Conservation (phyloP, 352 stramenopile genomes). For the Phytophthora hybrid region DNA sequence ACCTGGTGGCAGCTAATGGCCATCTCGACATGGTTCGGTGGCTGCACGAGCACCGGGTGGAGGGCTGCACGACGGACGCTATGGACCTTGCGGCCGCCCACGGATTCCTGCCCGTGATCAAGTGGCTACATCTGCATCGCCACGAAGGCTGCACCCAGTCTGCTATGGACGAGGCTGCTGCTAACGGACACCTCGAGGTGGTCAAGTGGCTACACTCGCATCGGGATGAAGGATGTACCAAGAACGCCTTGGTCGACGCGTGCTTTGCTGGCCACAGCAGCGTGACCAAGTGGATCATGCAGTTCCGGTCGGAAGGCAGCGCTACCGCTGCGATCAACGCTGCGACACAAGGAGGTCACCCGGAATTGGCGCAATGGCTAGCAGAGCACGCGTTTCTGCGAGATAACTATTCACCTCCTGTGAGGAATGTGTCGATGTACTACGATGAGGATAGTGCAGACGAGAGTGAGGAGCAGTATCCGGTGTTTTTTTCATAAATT, state of each 20-base stretch:
- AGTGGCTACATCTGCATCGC: slow-evolving; percentile 46
- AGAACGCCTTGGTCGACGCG: slow-evolving; percentile 51
- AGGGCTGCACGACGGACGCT: slow-evolving; percentile 46
- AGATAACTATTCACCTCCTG: no score
- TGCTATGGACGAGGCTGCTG: slow-evolving; percentile 31
- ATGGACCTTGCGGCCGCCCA: slow-evolving; percentile 47
- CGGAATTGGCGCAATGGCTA: no score
- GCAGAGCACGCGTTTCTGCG: no score
- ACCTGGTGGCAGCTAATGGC: slow-evolving; percentile 38
- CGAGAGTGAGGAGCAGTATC: no score
- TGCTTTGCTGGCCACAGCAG: slow-evolving; percentile 44
- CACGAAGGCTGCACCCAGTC: slow-evolving; percentile 36
- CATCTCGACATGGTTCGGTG: slow-evolving; percentile 45
- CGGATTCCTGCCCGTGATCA: slow-evolving; percentile 38
- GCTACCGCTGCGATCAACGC: slow-evolving; percentile 37
- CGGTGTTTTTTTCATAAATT: no score
- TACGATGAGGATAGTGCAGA: no score
- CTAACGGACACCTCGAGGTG: slow-evolving; percentile 43
- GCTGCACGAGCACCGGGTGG: slow-evolving; percentile 39
- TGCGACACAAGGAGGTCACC: slow-evolving; percentile 25
- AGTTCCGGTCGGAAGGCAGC: slow-evolving; percentile 47
- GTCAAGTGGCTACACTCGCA: slow-evolving; percentile 41
- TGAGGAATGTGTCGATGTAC: no score
- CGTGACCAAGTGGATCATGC: slow-evolving; percentile 56
- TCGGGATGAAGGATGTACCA: slow-evolving; percentile 42